Percentiles rank a stretch among this genome's conserved stretches.
Conservation (phyloP, 495 filamentous ascomycete genomes). For the Xylaria bambusicola region DNA sequence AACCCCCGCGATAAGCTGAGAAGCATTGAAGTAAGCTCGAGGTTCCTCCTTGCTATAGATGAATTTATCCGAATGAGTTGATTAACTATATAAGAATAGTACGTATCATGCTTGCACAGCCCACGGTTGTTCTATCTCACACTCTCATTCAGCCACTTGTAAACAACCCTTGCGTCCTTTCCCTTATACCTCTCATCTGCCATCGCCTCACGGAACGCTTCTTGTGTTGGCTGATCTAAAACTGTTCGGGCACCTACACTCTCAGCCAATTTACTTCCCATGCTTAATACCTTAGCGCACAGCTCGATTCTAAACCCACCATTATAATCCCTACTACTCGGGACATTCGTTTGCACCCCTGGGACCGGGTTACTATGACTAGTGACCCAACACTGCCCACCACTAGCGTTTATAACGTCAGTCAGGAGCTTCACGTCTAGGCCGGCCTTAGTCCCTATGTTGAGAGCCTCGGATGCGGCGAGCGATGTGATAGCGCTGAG, state of each 20-base stretch:
- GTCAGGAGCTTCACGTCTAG: conserved; percentile 41
- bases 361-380: conserved; percentile 43
- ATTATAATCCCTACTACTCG: conserved; percentile 41
- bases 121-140: background rate
- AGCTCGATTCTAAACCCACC: conserved; percentile 45
- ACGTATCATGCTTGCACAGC: too few relatives aligned
- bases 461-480: conserved; percentile 42
- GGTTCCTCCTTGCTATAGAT: too few relatives aligned
- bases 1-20: too few relatives aligned
- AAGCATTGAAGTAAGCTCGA: too few relatives aligned
- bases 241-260: conserved; percentile 32
- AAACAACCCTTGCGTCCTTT: conserved; percentile 36
- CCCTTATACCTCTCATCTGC: conserved; percentile 31
- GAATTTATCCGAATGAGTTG: too few relatives aligned
- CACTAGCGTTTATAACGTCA: conserved; percentile 39
- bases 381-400: conserved; percentile 43
- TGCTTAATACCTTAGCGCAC: conserved; percentile 32
- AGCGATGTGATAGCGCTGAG: conserved; percentile 42
- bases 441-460: conserved; percentile 42
- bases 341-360: conserved; percentile 37
- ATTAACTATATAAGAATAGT: too few relatives aligned
- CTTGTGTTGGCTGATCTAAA: conserved; percentile 27
- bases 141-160: conserved; percentile 34
- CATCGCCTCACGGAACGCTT: conserved; percentile 30
- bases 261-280: conserved; percentile 29